Percentiles rank a stretch among this genome's conserved stretches.
Conservation (phyloP, 2,329 filamentous ascomycete genomes). For the Cladosporium sp. region DNA sequence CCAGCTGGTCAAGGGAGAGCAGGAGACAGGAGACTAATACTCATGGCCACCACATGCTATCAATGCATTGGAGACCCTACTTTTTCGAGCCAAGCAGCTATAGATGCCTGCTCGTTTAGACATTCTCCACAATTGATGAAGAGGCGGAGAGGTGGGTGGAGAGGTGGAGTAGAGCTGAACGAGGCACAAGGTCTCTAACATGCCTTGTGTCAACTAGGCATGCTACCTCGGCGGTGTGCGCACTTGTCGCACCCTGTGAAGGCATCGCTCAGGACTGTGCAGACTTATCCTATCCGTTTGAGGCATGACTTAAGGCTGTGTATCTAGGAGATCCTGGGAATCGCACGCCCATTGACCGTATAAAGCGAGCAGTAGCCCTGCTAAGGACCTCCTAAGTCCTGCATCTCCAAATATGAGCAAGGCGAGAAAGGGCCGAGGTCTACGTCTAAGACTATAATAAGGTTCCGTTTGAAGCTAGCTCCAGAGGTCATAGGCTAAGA, state of each 20-base stretch:
- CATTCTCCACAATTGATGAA: slow-evolving; percentile 7
- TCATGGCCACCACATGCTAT: background rate
- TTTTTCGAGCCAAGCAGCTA: slow-evolving; percentile 10
- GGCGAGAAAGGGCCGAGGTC: background rate
- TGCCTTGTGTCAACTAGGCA: background rate
- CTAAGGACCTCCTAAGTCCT: background rate
- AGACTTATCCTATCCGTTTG: background rate
- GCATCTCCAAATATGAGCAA: background rate
- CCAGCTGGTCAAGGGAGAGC: background rate
- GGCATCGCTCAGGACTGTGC: background rate
- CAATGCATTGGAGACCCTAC: background rate
- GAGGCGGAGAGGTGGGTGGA: background rate
- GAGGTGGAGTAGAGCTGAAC: background rate
- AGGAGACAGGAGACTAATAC: background rate
- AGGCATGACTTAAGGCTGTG: background rate
- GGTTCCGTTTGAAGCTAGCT: background rate
- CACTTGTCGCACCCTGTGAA: background rate
- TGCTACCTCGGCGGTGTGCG: background rate
- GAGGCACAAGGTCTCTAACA: background rate
- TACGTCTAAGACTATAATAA: background rate
- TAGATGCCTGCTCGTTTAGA: background rate
- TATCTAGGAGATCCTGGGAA: background rate
- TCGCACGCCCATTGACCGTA: background rate
- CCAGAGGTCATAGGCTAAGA: background rate
- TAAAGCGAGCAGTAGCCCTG: background rate